phyloP scores from a whole-genome alignment of 108 stramenopile species.

The Cyclotella distinguenda region DNA sequence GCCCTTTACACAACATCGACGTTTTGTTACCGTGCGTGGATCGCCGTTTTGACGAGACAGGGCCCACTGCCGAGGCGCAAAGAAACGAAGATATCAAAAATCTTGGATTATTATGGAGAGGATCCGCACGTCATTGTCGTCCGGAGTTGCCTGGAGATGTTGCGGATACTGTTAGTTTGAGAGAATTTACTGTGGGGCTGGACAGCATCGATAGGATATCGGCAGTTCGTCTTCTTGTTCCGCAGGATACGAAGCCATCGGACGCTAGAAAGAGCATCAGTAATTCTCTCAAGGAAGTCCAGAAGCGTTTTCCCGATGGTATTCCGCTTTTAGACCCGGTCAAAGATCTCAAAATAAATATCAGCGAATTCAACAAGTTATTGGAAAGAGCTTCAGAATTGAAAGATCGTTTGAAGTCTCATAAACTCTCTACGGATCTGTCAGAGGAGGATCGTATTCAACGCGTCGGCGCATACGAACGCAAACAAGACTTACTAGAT shows the following conservation, averaged over 20 bases:
- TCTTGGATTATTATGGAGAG: slow-evolving; percentile 73
- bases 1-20: slow-evolving; percentile 70
- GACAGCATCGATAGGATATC: slow-evolving; percentile 78
- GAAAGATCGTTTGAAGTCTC: slow-evolving; percentile 56
- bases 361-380: slow-evolving; percentile 73
- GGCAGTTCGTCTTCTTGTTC: slow-evolving; percentile 80
- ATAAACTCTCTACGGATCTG: slow-evolving; percentile 52
- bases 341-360: slow-evolving; percentile 85
- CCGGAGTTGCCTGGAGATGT: slow-evolving; percentile 54
- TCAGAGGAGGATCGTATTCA: slow-evolving; percentile 52
- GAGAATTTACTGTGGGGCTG: slow-evolving; percentile 78
- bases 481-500: slow-evolving; percentile 65
- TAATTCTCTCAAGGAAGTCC: slow-evolving; percentile 75
- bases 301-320: slow-evolving; percentile 77
- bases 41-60: slow-evolving; percentile 66
- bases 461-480: slow-evolving; percentile 67
- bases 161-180: slow-evolving; percentile 56
- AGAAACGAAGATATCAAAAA: slow-evolving; percentile 66
- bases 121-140: slow-evolving; percentile 60
- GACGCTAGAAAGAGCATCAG: slow-evolving; percentile 67
- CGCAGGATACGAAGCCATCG: slow-evolving; percentile 58
- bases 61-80: slow-evolving; percentile 42
- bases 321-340: slow-evolving; percentile 91
- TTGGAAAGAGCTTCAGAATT: slow-evolving; percentile 76
- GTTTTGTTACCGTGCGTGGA: slow-evolving; percentile 80